These are phyloP conservation scores for Alternaria sp. DNA, from an alignment of 2,329 filamentous ascomycete genomes.

Conservation along the genomic window DNA sequence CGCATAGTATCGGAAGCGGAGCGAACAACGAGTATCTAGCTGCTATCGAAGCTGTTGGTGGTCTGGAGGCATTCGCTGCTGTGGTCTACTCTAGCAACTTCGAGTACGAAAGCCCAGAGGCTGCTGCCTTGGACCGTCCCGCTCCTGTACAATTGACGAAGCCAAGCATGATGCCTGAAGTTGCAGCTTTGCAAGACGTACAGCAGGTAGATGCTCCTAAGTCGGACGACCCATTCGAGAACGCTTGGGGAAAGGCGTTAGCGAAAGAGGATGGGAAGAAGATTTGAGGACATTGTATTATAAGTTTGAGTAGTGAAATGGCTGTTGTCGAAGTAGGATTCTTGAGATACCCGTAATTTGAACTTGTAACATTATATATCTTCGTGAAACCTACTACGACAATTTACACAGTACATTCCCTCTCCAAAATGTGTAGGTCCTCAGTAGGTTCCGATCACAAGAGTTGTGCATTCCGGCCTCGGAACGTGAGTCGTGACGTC, in stretches of 20 bases:
- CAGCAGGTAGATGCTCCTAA: conserved; percentile 26
- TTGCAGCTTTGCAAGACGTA: conserved; percentile 61
- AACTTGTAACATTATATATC: conserved; percentile 3
- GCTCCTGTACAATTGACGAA: conserved; percentile 58
- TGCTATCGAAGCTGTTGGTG: conserved; percentile 78
- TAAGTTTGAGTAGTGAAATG: conserved; percentile 7
- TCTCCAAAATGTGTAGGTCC: not conserved
- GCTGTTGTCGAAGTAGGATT: conserved; percentile 11
- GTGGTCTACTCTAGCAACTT: conserved; percentile 89
- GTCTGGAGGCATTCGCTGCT: conserved; percentile 84
- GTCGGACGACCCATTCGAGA: conserved; percentile 68
- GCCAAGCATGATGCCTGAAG: conserved; percentile 60
- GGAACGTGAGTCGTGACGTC: conserved; percentile 35
- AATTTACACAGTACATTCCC: no score
- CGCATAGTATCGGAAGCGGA: conserved; percentile 82
- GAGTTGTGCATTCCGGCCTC: conserved; percentile 12
- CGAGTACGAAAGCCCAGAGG: conserved; percentile 60
- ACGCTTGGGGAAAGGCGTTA: conserved; percentile 73
- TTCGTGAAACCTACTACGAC: not conserved
- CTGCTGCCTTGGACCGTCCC: conserved; percentile 12
- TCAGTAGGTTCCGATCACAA: conserved; percentile 1
- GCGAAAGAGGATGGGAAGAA: conserved; percentile 54
- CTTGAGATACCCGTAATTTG: conserved; percentile 32
- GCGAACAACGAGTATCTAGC: conserved; percentile 60
- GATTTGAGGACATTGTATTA: conserved; percentile 15